Evolutionary conservation across 2,329 filamentous ascomycete species (phyloP), one percentile per base, ranked within the genome.

Genomic region (Fusarium xylarioides): DNA sequence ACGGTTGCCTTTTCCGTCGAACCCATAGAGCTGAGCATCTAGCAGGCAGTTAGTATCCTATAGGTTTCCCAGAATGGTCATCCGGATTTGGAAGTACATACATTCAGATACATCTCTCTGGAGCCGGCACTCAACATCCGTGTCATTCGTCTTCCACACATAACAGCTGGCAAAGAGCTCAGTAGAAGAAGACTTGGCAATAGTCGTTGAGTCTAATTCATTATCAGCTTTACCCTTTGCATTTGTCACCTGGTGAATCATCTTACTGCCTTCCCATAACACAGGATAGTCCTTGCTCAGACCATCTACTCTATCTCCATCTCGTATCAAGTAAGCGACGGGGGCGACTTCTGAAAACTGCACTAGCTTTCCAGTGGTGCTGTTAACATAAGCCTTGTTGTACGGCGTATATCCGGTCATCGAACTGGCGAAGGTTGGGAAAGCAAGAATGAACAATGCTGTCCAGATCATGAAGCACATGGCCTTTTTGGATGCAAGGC

Each of bases 351-450:
- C 2, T 0, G 38, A 3, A 8, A 67, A 58, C 0, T 18, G 23
- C 0, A 53, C 5, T 0, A 73, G 38, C 2, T 18, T 52, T 2
- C 30, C 54, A 5, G 9, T 15, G 2, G 15, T 19, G 0, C 32
- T 9, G 1, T 16, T 58, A 10, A 70, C 18, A 11, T 70, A 73
- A 4, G 66, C 32, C 11, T 47, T 34, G 6, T 57, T 63, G 1
- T 43, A 65, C 0, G 66, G 37, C 1, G 46, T 63, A 18, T 73
- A 73, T 42, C 70, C 70, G 0, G 70, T 70, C 70, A 73, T 73
- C 0, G 70, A 73, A 7, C 57, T n/a, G 11, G 50, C 50, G 7
- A 68, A 38, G 0, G 70, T 73, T 0, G 70, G 70, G 3, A 67
- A 65, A 9, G 19, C 42, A 3, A 73, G 30, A 5, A 73, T 58